Base-by-base conservation (phyloP, 805 yeast species). In the Candida coleopterorum region DNA sequence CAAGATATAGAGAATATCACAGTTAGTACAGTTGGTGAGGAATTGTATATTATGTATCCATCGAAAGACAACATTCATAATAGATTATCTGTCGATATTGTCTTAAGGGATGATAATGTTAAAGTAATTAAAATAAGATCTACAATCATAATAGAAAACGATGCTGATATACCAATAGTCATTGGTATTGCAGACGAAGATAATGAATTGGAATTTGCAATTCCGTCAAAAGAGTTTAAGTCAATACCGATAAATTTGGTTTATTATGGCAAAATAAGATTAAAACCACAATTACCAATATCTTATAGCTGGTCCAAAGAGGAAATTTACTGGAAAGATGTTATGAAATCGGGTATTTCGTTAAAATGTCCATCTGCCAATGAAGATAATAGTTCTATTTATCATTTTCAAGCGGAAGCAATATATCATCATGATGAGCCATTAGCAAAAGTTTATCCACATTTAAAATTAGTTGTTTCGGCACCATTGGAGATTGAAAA, bases 401-500 rank as follows among this genome's bases (percentile, higher is more conserved):
- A 77, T 54, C 81, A 73, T 48, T 81, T 85, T 60, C 90, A 84
- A 46, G 83, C 82, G 0, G 82, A 76, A 46, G 87, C 90, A 1
- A 58, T 64, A 30, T 82, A 60, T 55, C 77, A 83, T 44, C 55
- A 62, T 12, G 68, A 72, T n/a, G 94, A 85, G 44, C 88, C 87
- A 0, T 61, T 88, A 18, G 73, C 85, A 0, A 68, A 71, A 40
- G 72, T 85, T 1, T 94, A 86, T 50, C 98, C 98, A 0, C 93
- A 85, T 49, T 73, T 90, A 85, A 72, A 68, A 7, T 61, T 93
- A 17, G 72, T 79, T 4, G 61, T 93, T 6, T 78, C 93, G 0
- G 86, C 97, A 0, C 97, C 98, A 0, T 60, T 93, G 31, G 85
- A 85, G 47, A 68, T 93, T 40, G 88, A 85, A 46, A 93, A 93